Conservation (phyloP, 2,329 filamentous ascomycete genomes). For the Beauveria pseudobassiana region DNA sequence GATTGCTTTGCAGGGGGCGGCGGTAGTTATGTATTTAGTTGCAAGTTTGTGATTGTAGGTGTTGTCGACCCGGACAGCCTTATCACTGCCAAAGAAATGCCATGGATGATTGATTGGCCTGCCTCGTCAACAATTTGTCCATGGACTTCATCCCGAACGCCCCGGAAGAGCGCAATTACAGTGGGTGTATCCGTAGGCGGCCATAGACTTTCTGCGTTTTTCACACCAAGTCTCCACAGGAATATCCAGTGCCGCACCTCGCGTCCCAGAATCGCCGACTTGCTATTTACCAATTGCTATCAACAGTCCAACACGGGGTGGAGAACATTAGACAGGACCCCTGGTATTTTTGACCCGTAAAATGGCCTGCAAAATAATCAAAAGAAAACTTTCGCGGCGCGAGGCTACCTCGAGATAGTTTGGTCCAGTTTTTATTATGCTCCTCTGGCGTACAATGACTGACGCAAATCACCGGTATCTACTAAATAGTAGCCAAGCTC, state of each 20-base stretch:
- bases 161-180: background rate
- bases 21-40: background rate
- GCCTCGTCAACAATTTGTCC: background rate
- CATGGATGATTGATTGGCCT: background rate
- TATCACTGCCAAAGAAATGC: background rate
- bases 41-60: background rate
- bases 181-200: background rate
- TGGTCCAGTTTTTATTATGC: background rate
- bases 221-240: background rate
- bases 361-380: background rate
- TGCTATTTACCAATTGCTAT: background rate
- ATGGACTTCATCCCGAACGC: background rate
- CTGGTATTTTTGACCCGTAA: background rate
- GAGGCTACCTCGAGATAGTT: background rate
- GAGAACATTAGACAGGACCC: background rate
- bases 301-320: background rate
- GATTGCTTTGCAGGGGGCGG: background rate
- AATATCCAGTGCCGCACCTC: background rate
- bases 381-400: background rate
- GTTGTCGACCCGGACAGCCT: background rate
- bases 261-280: background rate
- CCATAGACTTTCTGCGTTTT: background rate
- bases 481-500: slow-evolving; percentile 1
- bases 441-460: background rate
- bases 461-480: no score